Evolutionary conservation across 2,329 filamentous ascomycete species (phyloP).

Genomic region (Cladosporium sp.): DNA sequence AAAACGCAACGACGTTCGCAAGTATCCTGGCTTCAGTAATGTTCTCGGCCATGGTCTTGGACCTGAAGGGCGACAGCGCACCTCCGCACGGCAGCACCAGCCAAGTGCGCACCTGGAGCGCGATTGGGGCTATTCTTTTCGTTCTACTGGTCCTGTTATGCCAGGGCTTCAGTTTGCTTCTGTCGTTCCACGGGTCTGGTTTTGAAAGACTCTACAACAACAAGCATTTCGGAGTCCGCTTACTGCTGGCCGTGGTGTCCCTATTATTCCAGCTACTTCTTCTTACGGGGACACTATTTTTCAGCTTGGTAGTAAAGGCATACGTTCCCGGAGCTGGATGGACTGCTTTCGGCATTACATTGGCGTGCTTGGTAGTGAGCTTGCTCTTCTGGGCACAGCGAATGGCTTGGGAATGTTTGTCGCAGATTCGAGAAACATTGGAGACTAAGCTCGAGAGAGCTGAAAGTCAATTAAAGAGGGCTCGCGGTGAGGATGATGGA

Average conservation of each 20-base stretch:
- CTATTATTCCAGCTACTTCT: neutral
- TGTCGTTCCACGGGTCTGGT: neutral
- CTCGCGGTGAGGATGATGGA: too few relatives aligned
- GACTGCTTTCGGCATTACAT: neutral
- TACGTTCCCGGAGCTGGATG: neutral
- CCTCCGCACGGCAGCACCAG: neutral
- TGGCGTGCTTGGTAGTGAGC: neutral
- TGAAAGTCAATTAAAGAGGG: too few relatives aligned
- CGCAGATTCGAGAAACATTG: too few relatives aligned
- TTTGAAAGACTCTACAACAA: neutral
- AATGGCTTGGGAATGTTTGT: neutral
- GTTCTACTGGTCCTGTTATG: slow-evolving; percentile 1
- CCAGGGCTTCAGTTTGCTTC: neutral
- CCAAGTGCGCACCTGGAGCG: neutral
- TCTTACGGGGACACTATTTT: neutral
- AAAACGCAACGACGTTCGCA: neutral
- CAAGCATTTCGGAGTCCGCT: neutral
- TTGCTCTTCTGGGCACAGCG: neutral
- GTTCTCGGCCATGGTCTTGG: slow-evolving; percentile 5
- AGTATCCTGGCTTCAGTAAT: slow-evolving; percentile 5
- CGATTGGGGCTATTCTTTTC: neutral
- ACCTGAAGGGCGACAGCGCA: neutral
- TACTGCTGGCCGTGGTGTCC: neutral
- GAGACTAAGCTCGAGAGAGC: too few relatives aligned
- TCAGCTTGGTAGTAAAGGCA: slow-evolving; percentile 4